phyloP scores from a whole-genome alignment of 1,284 basidiomycete genomes.

The Pascua sp. region DNA sequence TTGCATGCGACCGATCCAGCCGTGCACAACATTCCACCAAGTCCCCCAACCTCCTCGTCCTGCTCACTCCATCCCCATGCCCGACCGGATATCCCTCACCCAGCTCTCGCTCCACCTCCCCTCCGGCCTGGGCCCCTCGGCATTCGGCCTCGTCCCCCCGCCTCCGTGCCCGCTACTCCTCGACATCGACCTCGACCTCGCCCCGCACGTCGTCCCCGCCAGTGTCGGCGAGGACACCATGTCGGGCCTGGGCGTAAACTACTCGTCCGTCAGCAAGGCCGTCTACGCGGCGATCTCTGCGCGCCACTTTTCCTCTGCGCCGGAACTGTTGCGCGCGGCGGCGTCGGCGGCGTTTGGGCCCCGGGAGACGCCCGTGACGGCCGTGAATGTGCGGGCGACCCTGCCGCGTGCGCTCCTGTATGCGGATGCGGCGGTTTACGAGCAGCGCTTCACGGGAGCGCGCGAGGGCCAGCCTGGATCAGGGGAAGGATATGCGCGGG shows the following conservation, averaged over 20 bases:
- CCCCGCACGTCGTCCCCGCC: constrained; percentile 28
- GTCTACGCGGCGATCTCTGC: constrained; percentile 27
- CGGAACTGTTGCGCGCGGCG: constrained; percentile 25
- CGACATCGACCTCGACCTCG: constrained; percentile 32
- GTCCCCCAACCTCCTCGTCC: too few relatives aligned
- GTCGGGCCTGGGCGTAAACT: constrained; percentile 46
- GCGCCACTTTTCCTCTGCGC: constrained; percentile 16
- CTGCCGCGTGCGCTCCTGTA: constrained; percentile 38
- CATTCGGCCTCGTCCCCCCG: constrained; percentile 39
- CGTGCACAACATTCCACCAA: too few relatives aligned
- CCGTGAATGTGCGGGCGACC: constrained; percentile 20
- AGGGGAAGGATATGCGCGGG: too few relatives aligned
- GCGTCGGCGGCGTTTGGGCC: constrained; percentile 20
- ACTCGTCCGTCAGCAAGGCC: constrained; percentile 43
- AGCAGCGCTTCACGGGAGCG: background rate
- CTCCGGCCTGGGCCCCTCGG: constrained; percentile 43
- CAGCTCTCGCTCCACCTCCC: constrained; percentile 41
- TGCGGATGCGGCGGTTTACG: constrained; percentile 27
- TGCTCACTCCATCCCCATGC: constrained; percentile 8
- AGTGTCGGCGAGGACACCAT: constrained; percentile 39
- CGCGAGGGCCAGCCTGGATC: too few relatives aligned
- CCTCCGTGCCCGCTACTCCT: constrained; percentile 42
- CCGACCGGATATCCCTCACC: constrained; percentile 38
- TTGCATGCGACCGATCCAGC: too few relatives aligned
- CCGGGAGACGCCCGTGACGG: constrained; percentile 20